Evolutionary conservation across 1,284 basidiomycete species (phyloP).

Genomic region (Neotropicomus parvogracilis): DNA sequence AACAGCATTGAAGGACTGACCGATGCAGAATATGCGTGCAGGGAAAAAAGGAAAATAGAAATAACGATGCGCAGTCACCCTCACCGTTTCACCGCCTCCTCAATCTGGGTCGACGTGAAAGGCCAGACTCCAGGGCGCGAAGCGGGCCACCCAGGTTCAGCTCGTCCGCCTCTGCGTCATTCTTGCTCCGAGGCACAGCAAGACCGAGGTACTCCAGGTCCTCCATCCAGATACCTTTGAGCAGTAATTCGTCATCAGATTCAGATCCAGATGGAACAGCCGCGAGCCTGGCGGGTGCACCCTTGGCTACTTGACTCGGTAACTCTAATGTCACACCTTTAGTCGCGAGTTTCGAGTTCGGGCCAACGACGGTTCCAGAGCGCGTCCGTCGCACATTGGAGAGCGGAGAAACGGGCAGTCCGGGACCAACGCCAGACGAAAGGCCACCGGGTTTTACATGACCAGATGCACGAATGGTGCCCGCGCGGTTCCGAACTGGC

Average conservation of each 20-base stretch:
- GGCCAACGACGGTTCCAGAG: conserved; percentile 33
- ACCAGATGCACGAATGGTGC: conserved; percentile 34
- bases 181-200: conserved; percentile 2
- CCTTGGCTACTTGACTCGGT: background rate
- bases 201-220: conserved; percentile 44
- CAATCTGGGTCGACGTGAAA: conserved; percentile 10
- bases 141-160: conserved; percentile 23
- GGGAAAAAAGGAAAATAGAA: background rate
- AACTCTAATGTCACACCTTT: background rate
- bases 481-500: conserved; percentile 24
- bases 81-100: conserved; percentile 12
- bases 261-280: conserved; percentile 8
- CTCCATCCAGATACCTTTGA: conserved; percentile 30
- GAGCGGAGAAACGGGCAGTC: background rate
- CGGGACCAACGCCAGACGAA: background rate
- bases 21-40: background rate
- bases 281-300: background rate
- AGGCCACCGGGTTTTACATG: conserved; percentile 7
- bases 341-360: conserved; percentile 22
- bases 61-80: background rate
- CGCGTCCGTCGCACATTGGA: conserved; percentile 30
- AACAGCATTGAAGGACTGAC: background rate
- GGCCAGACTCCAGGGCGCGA: conserved; percentile 8
- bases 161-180: conserved; percentile 18
- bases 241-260: conserved; percentile 28